Evolutionary conservation across 768 basidiomycete species (phyloP), one percentile per base, ranked within the genome.

Genomic region (Mycena venus): DNA sequence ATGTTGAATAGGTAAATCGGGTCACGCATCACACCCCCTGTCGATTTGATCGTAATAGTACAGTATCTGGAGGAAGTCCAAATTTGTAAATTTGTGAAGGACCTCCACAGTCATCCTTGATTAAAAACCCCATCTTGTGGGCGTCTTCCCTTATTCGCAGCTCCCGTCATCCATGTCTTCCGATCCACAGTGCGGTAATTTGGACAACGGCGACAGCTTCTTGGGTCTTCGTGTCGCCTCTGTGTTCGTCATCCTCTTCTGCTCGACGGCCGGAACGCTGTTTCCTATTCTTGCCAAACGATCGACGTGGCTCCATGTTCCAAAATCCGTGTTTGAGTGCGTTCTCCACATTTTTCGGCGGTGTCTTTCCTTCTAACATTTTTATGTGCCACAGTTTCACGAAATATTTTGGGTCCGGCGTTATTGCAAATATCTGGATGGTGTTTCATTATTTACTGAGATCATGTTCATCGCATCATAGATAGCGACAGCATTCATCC

Each of bases 331-430:
- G 15, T 68, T 68, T 17, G 93, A 97, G 95, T 95, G 68, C 32
- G 93, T 84, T 3, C 56, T 42, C 25, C 49, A 11, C 15, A 10
- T 36, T 11, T 38, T 44, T 47, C 21, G 2, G 12, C 42, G 32
- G 31, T 58, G 42, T n/a, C n/a, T n/a, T 38, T 29, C n/a, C 51
- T 8, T 4, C 58, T 47, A 44, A 23, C 59, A 56, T 36, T 60
- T 69, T n/a, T n/a, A n/a, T 23, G 60, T 17, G 25, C 47, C 25
- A 31, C n/a, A 94, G 93, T 49, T 95, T 96, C 81, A 93, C 94
- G 34, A 96, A 96, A 83, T 96, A 93, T 82, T 97, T 97, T 82
- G 96, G 96, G 29, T 96, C 95, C 15, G 96, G 96, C 36, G 94
- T 96, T 60, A 95, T 96, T 78, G 94, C 94, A 70, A 76, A 92